phyloP scores from a whole-genome alignment of 495 filamentous ascomycete species.

The Elaphomyces granulatus region DNA sequence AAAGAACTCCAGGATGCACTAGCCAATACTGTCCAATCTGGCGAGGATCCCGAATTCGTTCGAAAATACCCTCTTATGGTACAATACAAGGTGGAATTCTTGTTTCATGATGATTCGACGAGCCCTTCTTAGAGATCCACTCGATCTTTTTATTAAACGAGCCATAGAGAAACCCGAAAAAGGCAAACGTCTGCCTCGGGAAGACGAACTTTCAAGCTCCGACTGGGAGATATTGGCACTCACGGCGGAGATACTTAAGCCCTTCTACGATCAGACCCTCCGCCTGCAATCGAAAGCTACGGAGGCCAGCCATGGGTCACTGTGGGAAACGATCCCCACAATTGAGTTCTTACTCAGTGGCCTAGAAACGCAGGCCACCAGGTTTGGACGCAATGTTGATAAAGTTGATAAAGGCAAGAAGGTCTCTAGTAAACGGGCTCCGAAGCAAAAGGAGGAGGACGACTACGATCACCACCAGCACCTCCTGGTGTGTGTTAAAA shows the following conservation, averaged over 20 bases:
- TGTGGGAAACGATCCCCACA: neutral
- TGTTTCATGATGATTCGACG: neutral
- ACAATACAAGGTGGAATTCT: neutral
- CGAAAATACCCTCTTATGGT: neutral
- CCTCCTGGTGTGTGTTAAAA: too few species aligned
- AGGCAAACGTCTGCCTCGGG: neutral
- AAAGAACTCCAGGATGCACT: neutral
- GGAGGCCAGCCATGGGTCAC: neutral
- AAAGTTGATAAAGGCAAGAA: too few species aligned
- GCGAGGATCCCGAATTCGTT: neutral
- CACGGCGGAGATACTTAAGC: neutral
- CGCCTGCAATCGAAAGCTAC: neutral
- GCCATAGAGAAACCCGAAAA: neutral
- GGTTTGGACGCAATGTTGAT: too few species aligned
- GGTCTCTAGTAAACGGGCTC: too few species aligned
- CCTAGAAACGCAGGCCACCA: too few species aligned
- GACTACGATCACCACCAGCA: too few species aligned
- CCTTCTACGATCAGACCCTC: neutral
- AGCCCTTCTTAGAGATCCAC: neutral
- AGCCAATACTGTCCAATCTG: neutral
- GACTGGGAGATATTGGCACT: neutral
- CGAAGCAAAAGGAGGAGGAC: too few species aligned
- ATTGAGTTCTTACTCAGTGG: too few species aligned
- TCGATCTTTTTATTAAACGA: neutral
- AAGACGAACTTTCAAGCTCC: neutral